Base-by-base conservation (phyloP, 108 stramenopile species). In the Thalassiosira profunda region DNA sequence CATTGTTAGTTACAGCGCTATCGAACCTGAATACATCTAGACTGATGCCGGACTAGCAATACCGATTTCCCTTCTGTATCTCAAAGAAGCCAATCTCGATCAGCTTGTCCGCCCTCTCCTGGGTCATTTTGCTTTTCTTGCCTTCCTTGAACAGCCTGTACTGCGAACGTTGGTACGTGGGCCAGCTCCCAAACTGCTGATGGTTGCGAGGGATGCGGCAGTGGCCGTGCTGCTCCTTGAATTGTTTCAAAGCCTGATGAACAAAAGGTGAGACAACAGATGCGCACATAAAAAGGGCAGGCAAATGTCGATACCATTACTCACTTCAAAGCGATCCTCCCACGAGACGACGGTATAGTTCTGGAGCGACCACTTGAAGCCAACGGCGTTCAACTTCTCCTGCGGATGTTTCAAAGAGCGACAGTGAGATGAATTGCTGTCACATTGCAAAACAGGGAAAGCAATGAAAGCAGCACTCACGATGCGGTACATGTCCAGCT, bases 51-150 rank as follows among this genome's bases (percentile, higher is more conserved):
- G n/a, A n/a, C n/a, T n/a, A n/a, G n/a, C n/a, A n/a, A n/a, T n/a
- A n/a, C n/a, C n/a, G n/a, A n/a, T n/a, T n/a, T n/a, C n/a, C n/a
- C n/a, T n/a, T n/a, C n/a, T n/a, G n/a, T n/a, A n/a, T n/a, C n/a
- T n/a, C n/a, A n/a, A 76, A 34, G 40, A 86, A 84, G 29, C 83
- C 83, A 58, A 86, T 70, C 10, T 53, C 48, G n/a, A 84, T 67
- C 33, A 84, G 59, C 38, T 70, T 72, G 0, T 76, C 72, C 17
- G 82, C 67, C 52, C 78, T 76, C 23, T 84, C 80, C 35, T 70
- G 46, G 17, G 82, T 84, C 8, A 84, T 65, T 57, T 72, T 82
- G 5, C 72, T 58, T 28, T 48, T 21, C 15, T 74, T 80, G 4
- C 82, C 82, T 29, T 62, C 41, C 31, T 31, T 62, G 21, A 64